These are phyloP conservation scores for Sugiyamaella chiloensis DNA, from an alignment of 805 yeast genomes.

Conservation along the genomic window DNA sequence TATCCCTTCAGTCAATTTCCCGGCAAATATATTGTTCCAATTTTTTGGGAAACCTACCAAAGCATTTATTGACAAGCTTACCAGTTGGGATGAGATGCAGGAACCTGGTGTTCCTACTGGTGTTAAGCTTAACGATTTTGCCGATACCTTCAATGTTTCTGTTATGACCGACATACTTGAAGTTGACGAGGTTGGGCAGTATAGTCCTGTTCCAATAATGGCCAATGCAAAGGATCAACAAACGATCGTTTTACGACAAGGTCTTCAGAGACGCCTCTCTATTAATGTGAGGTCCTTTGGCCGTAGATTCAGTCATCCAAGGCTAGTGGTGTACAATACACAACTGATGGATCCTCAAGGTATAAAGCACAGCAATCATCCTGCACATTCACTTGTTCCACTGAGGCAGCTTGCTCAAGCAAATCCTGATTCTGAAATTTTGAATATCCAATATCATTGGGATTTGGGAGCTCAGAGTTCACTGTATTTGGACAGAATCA, in stretches of 20 bases:
- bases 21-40: no score
- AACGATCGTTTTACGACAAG: slow-evolving; percentile 16
- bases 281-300: slow-evolving; percentile 3
- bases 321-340: slow-evolving; percentile 3
- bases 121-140: neutral
- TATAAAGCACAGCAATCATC: slow-evolving; percentile 2
- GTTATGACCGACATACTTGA: slow-evolving; percentile 10
- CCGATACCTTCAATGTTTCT: neutral
- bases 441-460: slow-evolving; percentile 9
- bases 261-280: slow-evolving; percentile 17
- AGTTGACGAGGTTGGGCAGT: slow-evolving; percentile 16
- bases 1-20: no score
- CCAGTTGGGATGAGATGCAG: slow-evolving; percentile 23
- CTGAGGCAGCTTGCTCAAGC: neutral
- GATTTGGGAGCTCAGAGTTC: slow-evolving; percentile 13
- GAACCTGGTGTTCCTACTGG: slow-evolving; percentile 15
- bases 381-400: neutral
- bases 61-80: slow-evolving; percentile 9
- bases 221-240: neutral
- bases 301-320: slow-evolving; percentile 1
- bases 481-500: slow-evolving; percentile 9
- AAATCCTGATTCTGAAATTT: no score
- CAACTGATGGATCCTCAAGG: slow-evolving; percentile 16
- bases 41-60: slow-evolving; percentile 5
- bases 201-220: slow-evolving; percentile 8